A percentile compares a stretch with the other conserved stretches of the same genome.
These are phyloP conservation scores for Penicillium desertorum DNA, from an alignment of 495 filamentous ascomycete species.

Conservation along the genomic window DNA sequence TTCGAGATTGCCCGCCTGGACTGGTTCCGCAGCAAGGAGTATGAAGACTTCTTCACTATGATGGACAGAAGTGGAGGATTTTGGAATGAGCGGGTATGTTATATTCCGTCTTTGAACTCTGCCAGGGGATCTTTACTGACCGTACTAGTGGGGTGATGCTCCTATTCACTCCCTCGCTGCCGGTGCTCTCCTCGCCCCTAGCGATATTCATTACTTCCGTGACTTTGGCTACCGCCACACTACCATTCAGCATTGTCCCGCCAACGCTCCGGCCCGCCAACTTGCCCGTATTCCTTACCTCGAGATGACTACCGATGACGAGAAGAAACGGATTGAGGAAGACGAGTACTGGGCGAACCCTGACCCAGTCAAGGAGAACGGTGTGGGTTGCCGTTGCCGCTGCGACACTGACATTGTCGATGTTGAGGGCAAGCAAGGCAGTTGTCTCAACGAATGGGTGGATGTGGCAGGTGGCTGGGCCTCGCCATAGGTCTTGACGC, in stretches of 20 bases:
- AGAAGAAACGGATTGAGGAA: slow-evolving; percentile 86
- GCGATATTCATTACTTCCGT: slow-evolving; percentile 97
- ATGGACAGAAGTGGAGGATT: slow-evolving; percentile 98
- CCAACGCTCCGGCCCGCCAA: slow-evolving; percentile 91
- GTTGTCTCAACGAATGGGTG: slow-evolving; percentile 95
- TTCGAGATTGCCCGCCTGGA: slow-evolving; percentile 95
- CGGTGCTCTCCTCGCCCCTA: slow-evolving; percentile 75
- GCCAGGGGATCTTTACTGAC: slow-evolving; percentile 9
- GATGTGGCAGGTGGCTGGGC: slow-evolving; percentile 96
- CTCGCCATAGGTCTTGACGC: slow-evolving; percentile 50
- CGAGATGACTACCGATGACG: slow-evolving; percentile 80
- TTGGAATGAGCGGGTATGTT: slow-evolving; percentile 93
- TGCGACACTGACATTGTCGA: slow-evolving; percentile 99
- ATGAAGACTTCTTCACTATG: slow-evolving; percentile 98
- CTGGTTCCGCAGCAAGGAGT: slow-evolving; percentile 95
- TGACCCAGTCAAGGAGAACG: slow-evolving; percentile 89
- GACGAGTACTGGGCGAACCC: slow-evolving; percentile 94
- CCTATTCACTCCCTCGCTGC: slow-evolving; percentile 98
- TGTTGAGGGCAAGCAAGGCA: slow-evolving; percentile 94
- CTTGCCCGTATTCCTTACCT: slow-evolving; percentile 77
- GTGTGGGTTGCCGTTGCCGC: slow-evolving; percentile 92
- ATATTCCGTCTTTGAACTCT: not conserved
- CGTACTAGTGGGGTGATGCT: slow-evolving; percentile 88
- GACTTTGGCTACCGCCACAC: slow-evolving; percentile 99
- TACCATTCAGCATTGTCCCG: slow-evolving; percentile 97